Base-by-base conservation (phyloP, 208 protist species). In the Acanthamoeba comandoni region DNA sequence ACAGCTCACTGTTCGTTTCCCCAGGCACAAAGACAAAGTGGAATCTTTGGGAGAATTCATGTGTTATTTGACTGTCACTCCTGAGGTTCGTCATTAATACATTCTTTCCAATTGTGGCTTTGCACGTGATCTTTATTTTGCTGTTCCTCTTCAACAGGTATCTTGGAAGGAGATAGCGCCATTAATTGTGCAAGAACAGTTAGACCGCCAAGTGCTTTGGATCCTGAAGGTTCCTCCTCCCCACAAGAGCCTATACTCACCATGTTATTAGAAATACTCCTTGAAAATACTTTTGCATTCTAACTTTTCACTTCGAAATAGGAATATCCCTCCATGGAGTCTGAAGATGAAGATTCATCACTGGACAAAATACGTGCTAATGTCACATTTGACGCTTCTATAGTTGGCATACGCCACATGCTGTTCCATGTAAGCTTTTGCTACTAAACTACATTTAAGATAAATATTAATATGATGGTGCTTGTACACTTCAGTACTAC, bases 341-440 rank as follows among this genome's bases (percentile, higher is more conserved):
- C 51, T 19, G 77, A 87, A 9, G 24, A 87, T 12, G 53, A 62
- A 39, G 77, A 87, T 39, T 8, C 77, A 24, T 52, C 77, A 26
- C 39, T 87, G 26, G 77, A 87, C 77, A 87, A 87, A 39, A 35
- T 69, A 19, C 77, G 77, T n/a, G 57, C 57, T 58, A 67, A 65
- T 8, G 57, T 87, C n/a, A 55, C 77, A 17, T 87, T 87, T 43
- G 77, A 67, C 9, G 77, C 77, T 17, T 87, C 77, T 17, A 87
- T 87, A 52, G 52, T 87, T 31, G 77, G 77, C 77, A 35, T 69
- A 52, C 77, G 77, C 55, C 57, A 69, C 55, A 87, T 87, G n/a
- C 51, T 87, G 53, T 87, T 87, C 77, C 77, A 87, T n/a, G n/a
- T n/a, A n/a, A n/a, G n/a, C n/a, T n/a, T n/a, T n/a, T n/a, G n/a